Evolutionary conservation across 768 basidiomycete species (phyloP), one percentile per base, ranked within the genome.

Genomic region (Dentipellis sp.): DNA sequence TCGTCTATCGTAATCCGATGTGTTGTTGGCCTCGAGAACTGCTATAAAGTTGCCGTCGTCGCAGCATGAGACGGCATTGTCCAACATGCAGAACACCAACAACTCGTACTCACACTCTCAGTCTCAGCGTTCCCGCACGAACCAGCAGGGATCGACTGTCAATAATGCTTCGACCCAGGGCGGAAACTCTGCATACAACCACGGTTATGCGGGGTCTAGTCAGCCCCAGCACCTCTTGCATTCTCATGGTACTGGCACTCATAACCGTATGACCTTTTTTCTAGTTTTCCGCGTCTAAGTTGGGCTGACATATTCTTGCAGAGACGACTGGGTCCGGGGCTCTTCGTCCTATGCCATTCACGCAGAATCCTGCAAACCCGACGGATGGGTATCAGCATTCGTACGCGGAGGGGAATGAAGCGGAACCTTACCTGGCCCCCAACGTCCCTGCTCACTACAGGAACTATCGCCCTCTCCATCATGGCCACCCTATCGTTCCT

Each of bases 401-500:
- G 14, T 35, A 50, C 22, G 19, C 19, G 4, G 22, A 17, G 14
- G 48, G 9, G 10, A 17, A 50, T 12, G 19, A 17, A 14, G 36
- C n/a, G 10, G 9, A 16, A 29, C 49, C 23, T 35, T 16, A 16
- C 12, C 12, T 61, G 36, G 59, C 56, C 22, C 58, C 61, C 21
- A 50, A 49, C 21, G 61, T 60, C 12, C 61, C 58, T 51, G 2
- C 56, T 7, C 61, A 60, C 49, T 60, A 40, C 39, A 52, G 55
- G 56, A 52, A 60, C 40, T 62, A 59, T 21, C 61, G 54, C 14
- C 56, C 54, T 4, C 57, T 58, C 50, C 53, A 60, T 16, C 54
- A 55, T 1, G 61, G 61, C 7, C 56, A 61, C 19, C 59, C 61
- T 17, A 22, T 61, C 19, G 59, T 61, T 16, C 61, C 59, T 36